Evolutionary conservation across 441 rosid genomes (phyloP), one percentile per base, ranked within the genome.

Genomic region (Pelargonium australe): DNA sequence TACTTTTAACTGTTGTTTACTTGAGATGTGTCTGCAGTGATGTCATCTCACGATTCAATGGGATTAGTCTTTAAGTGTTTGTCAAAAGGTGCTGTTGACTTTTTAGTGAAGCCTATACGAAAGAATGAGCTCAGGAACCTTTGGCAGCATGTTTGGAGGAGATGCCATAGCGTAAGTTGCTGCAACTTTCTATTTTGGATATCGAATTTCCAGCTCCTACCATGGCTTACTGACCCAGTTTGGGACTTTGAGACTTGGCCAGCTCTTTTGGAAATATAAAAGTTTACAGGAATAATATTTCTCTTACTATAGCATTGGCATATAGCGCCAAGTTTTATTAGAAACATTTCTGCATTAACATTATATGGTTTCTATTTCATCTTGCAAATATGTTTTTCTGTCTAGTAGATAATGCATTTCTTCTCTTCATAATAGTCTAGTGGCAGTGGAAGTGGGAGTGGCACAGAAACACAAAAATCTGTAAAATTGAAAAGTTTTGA

Each of bases 71-170:
- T 90, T 69, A 85, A 85, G 82, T 90, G 97, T 81, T 79, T 93
- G 77, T 90, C 97, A 66, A 87, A 83, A 75, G 98, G 96, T 66
- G 98, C 98, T 6, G 96, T 85, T 81, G 97, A 90, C 78, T 90
- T 87, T 83, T 80, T 93, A 64, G 96, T 86, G 72, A 90, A 93
- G 73, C 97, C 98, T 16, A 85, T 93, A 68, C 82, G 97, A 72
- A 93, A 89, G 84, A 93, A 93, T 70, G 96, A 90, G 72, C 86
- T 93, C 65, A 89, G 85, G 79, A 93, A 82, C 73, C 89, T 90
- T 25, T 93, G 98, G 96, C 98, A 93, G 78, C 97, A 89, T 73
- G 87, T 93, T 79, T 93, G 98, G 96, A 86, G 96, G 80, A 86
- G 83, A 85, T 86, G 96, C 76, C 91, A 87, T 72, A 85, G 85